Base-by-base conservation (phyloP, 306 rosid genomes). In the Vigna angularis region DNA sequence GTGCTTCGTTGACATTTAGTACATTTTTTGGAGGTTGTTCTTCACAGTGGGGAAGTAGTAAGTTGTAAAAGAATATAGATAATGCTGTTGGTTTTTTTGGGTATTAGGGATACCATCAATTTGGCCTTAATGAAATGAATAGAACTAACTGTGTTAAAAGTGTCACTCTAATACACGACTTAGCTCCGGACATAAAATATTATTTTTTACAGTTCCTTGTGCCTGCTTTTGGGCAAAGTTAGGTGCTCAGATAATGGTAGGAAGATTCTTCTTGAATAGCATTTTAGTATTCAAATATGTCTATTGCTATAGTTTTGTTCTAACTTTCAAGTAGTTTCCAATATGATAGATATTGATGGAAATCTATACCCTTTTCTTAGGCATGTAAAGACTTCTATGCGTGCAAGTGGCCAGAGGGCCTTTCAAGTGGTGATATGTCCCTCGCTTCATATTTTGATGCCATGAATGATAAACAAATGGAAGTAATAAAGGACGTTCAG, bases 331-430 rank as follows among this genome's bases (percentile, higher is more conserved):
- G 12, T 44, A 32, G 44, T 68, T 57, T 45, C 79, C 49, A 59
- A 47, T 62, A 47, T 52, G 51, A 40, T 58, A 26, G 40, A 72
- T 52, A 17, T 70, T 79, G 45, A 51, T 61, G 72, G 44, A 4
- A 70, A 20, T 70, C 24, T 71, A 20, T 50, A 78, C 44, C 40
- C 50, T 51, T 78, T 42, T 61, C 62, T 42, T 66, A 93, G 97
- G 98, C 90, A 22, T 91, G 97, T 58, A 93, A 93, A 87, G 98
- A 93, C 80, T 93, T 89, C 80, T 57, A 83, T 84, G 97, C 97
- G 44, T 93, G 98, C 81, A 93, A 85, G 70, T 91, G 98, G 98
- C 93, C 97, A 14, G 50, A 34, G 57, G 87, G 75, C 79, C 85
- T 91, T 79, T 86, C 93, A 78, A 91, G 83, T 86, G 91, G 88